These are phyloP conservation scores for Pseudogymnoascus sp. DNA, from an alignment of 2,329 filamentous ascomycete species.

Conservation along the genomic window DNA sequence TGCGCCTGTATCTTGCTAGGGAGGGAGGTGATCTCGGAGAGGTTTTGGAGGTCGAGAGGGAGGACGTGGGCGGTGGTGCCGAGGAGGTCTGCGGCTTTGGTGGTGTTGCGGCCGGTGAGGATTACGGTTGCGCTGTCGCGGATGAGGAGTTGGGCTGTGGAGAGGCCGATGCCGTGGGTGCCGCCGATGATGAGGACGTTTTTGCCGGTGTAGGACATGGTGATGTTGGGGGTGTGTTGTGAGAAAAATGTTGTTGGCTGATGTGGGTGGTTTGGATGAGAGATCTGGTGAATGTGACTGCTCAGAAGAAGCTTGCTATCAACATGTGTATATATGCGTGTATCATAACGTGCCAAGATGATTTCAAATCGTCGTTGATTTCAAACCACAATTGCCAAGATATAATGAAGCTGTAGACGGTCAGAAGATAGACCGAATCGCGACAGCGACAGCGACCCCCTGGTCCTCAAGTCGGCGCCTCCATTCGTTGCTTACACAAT, in stretches of 20 bases:
- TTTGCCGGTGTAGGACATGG: conserved; percentile 20
- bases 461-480: not conserved
- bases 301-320: not conserved
- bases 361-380: not conserved
- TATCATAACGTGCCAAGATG: not conserved
- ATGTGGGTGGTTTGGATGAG: not conserved
- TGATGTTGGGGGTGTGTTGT: not conserved
- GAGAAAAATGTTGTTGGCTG: not conserved
- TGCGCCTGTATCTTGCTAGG: not conserved
- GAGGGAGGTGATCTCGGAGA: not conserved
- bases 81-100: not conserved
- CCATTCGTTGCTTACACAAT: not conserved
- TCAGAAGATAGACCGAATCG: not conserved
- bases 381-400: not conserved
- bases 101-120: conserved; percentile 30
- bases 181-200: conserved; percentile 56
- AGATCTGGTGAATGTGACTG: not conserved
- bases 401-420: not conserved
- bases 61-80: not conserved
- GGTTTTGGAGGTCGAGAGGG: not conserved
- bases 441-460: not conserved
- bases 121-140: conserved; percentile 49
- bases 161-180: conserved; percentile 55
- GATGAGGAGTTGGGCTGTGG: conserved; percentile 50
- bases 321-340: not conserved